phyloP scores from a whole-genome alignment of 148 eudicot genomes.

The Linanthus parryae region DNA sequence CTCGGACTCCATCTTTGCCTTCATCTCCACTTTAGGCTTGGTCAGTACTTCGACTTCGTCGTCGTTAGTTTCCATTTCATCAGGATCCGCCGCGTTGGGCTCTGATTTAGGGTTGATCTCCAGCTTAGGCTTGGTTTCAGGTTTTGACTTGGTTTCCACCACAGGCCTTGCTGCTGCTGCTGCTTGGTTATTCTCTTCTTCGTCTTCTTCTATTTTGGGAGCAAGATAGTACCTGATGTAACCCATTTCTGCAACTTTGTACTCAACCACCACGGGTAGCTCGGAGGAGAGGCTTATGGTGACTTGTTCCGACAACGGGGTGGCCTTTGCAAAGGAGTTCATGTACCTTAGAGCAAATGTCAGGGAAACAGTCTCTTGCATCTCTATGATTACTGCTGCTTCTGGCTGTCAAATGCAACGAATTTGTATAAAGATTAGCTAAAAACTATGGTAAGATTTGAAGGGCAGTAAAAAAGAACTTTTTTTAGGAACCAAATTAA shows the following conservation, averaged over 20 bases:
- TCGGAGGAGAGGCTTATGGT: constrained; percentile 55
- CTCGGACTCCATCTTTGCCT: constrained; percentile 15
- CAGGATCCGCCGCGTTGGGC: constrained; percentile 17
- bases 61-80: constrained; percentile 16
- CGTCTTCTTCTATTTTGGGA: constrained; percentile 73
- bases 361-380: constrained; percentile 38
- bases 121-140: constrained; percentile 13
- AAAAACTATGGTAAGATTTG: no score
- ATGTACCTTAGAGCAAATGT: constrained; percentile 68
- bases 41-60: constrained; percentile 14
- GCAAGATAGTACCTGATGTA: constrained; percentile 65
- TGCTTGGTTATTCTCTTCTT: constrained; percentile 19
- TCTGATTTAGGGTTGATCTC: constrained; percentile 20
- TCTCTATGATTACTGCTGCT: constrained; percentile 47
- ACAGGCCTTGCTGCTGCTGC: constrained; percentile 2
- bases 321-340: constrained; percentile 60
- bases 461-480: no score
- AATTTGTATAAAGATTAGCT: neutral
- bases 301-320: constrained; percentile 52
- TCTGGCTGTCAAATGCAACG: constrained; percentile 42
- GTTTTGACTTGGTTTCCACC: constrained; percentile 16
- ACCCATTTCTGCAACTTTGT: constrained; percentile 70
- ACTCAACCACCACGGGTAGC: constrained; percentile 63
- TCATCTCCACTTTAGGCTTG: constrained; percentile 14
- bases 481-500: no score